Evolutionary conservation across 1,284 basidiomycete genomes (phyloP), one percentile per base, ranked within the genome.

Genomic region (Melampsora larici-populina): DNA sequence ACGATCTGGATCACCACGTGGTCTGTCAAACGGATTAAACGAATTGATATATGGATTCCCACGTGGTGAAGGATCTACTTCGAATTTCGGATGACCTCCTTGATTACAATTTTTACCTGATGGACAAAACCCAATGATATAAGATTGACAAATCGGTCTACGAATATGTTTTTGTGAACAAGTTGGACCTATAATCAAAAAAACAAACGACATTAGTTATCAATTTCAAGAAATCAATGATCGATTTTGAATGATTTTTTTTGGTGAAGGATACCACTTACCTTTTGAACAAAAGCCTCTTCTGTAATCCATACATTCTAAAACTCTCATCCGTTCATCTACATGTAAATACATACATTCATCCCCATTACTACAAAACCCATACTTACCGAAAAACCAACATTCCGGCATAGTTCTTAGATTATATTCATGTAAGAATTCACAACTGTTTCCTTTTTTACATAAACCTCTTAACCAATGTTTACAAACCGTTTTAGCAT

Each of bases 381-480:
- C 97, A 83, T 94, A 96, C 84, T 97, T 97, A 78, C 93, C 93
- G 84, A 90, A 99, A 93, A 95, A 98, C 89, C 95, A 93, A 84
- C 97, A 99, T 84, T 97, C 93, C n/a, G 97, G 97, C 93, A 99
- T 99, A 78, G 93, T 91, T 80, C 96, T 87, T 79, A 99, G 88
- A 84, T 99, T 97, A 86, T 97, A 99, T 86, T 99, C 97, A 85
- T 99, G 97, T 83, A 99, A 88, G 85, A 99, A 99, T 86, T 99
- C 97, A 86, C 97, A 99, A 62, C 91, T 90, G 83, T 97, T 93
- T 78, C 94, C 96, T 85, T 99, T 99, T 86, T 99, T 99, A 86
- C 97, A 99, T 58, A 99, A 87, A 36, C 97, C 97, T 79, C 97
- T 89, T 46, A 99, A 89, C 93, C 96, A 99, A 86, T 99, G 97